Percentiles rank a stretch among this genome's conserved stretches.
Conservation (phyloP, 495 filamentous ascomycete genomes). For the Aspergillus avenaceus region DNA sequence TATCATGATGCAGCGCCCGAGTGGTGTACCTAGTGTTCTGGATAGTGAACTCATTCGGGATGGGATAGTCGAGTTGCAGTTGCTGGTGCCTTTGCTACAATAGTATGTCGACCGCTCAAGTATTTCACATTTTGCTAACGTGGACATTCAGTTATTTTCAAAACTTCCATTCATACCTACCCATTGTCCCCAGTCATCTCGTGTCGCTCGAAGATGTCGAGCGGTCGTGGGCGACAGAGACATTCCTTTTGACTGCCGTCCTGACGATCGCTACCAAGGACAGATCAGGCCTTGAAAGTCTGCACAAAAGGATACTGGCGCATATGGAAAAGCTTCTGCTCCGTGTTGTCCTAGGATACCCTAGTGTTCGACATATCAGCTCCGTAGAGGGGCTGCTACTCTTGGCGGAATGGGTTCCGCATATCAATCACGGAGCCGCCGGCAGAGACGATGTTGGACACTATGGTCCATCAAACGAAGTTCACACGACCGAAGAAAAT, state of each 20-base stretch:
- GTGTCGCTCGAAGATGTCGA: not conserved
- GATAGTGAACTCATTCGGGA: not conserved
- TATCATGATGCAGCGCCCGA: not conserved
- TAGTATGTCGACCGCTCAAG: not conserved
- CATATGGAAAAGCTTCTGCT: slow-evolving; percentile 8
- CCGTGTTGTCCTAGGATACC: slow-evolving; percentile 3
- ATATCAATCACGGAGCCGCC: not conserved
- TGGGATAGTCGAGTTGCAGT: not conserved
- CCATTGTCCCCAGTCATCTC: slow-evolving; percentile 3
- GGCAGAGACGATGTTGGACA: no score
- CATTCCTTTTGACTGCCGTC: slow-evolving; percentile 6
- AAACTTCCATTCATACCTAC: slow-evolving; percentile 11
- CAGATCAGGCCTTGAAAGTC: not conserved
- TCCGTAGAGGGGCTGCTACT: slow-evolving; percentile 11
- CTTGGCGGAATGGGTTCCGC: slow-evolving; percentile 10
- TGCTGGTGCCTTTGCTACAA: not conserved
- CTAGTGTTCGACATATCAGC: slow-evolving; percentile 3
- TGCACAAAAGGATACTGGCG: not conserved
- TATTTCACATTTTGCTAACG: not conserved
- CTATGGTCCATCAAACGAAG: not conserved
- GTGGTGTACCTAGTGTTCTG: not conserved
- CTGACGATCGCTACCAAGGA: slow-evolving; percentile 8
- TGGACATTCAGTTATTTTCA: not conserved
- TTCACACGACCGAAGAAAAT: not conserved
- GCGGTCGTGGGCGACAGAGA: not conserved